A percentile compares a stretch with the other conserved stretches of the same genome.
Evolutionary conservation across 2,329 filamentous ascomycete species (phyloP).

Genomic region (Fusarium sp.): DNA sequence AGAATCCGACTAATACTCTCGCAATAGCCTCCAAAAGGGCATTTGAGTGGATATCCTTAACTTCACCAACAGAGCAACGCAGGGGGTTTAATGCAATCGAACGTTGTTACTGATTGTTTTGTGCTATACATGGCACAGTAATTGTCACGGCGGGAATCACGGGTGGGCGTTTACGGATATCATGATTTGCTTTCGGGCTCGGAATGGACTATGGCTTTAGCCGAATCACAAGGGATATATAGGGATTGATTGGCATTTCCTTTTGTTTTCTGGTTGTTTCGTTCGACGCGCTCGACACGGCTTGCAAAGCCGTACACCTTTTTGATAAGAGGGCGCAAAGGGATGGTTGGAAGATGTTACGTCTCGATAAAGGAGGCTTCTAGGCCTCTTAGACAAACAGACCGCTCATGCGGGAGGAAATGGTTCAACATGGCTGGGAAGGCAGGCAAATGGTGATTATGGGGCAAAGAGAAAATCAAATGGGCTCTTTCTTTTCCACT

Average conservation of each 20-base stretch:
- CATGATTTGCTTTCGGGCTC: conserved; percentile 30
- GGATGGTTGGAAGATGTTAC: conserved; percentile 11
- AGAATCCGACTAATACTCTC: conserved; percentile 37
- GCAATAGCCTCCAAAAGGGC: conserved; percentile 10
- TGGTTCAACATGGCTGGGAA: conserved; percentile 4
- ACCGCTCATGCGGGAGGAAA: conserved; percentile 44
- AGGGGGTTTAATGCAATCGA: conserved; percentile 26
- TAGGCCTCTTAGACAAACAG: conserved; percentile 42
- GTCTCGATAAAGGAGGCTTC: conserved; percentile 31
- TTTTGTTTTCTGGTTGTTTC: conserved; percentile 1
- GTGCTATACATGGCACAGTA: conserved; percentile 22
- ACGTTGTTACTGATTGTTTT: conserved; percentile 13
- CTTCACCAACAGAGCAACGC: conserved; percentile 21
- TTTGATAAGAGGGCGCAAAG: neutral
- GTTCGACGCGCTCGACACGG: conserved; percentile 23
- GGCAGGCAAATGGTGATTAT: conserved; percentile 3
- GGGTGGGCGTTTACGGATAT: conserved; percentile 34
- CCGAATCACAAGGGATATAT: conserved; percentile 11
- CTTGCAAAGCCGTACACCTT: conserved; percentile 16
- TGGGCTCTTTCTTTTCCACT: conserved; percentile 18
- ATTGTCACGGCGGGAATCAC: conserved; percentile 21
- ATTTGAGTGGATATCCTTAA: conserved; percentile 22
- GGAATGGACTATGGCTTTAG: conserved; percentile 16
- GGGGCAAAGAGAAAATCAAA: conserved; percentile 24
- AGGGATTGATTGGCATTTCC: conserved; percentile 12